Evolutionary conservation across 164 flowering plant species (phyloP), one percentile per base, ranked within the genome.

Genomic region (Cinnamomum chago): DNA sequence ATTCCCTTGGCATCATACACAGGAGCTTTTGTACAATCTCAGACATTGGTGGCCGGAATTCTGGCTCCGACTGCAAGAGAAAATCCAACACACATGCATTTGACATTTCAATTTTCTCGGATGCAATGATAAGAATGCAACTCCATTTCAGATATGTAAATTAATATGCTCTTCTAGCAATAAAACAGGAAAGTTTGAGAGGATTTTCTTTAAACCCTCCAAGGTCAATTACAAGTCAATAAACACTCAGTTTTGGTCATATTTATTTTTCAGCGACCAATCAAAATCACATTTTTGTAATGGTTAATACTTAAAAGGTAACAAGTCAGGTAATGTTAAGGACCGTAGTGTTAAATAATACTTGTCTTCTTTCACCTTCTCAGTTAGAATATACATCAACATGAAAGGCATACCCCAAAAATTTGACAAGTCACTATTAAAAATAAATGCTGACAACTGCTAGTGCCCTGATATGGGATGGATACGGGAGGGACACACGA

Each of bases 21-120:
- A 82, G 35, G 47, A 95, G 87, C 73, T 86, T 90, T 58, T 93
- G 96, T 35, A 93, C 97, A 24, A 95, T 90, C 81, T 92, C 98
- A 15, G 99, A 95, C 94, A 95, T 95, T 2, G 80, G 85, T n/a
- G 98, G 97, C 88, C 98, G 79, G 81, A 90, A 95, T 74, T 91
- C 95, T 40, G 98, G 98, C 78, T 87, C 93, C 0, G 84, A 50
- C 98, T 95, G 93, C 87, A 81, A 68, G 72, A 77, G n/a, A 5
- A 24, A 64, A 76, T 23, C 4, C 12, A 33, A 30, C 35, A 30
- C 35, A 0, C 5, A 5, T 17, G 22, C 51, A 18, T 28, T 24
- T 50, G 12, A 14, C 12, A 47, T 15, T 22, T 4, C 33, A 14
- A n/a, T 68, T 4, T 33, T n/a, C 70, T 35, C 20, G 2, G 5